Conservation (phyloP, 1,284 basidiomycete genomes). For the Waitea zeae region DNA sequence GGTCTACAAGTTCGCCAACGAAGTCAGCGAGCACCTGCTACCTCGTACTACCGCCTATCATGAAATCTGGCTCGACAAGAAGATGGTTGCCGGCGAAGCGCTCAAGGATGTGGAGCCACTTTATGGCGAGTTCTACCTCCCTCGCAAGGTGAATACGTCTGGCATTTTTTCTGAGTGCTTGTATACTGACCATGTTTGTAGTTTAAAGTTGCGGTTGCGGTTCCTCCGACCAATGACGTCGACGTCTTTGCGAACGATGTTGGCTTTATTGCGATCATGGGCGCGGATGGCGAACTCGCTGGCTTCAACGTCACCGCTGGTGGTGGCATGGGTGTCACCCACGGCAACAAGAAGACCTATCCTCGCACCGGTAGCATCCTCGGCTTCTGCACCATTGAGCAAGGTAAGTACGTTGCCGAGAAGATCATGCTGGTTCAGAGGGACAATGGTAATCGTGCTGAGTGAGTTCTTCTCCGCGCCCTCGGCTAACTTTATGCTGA, state of each 20-base stretch:
- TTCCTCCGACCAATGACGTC: constrained; percentile 93
- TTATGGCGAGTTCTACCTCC: constrained; percentile 95
- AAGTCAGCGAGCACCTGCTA: constrained; percentile 75
- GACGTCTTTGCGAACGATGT: constrained; percentile 95
- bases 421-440: constrained; percentile 88
- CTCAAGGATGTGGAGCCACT: constrained; percentile 90
- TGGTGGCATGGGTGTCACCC: constrained; percentile 98
- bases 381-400: constrained; percentile 84
- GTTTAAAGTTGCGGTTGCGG: constrained; percentile 97
- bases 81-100: constrained; percentile 82
- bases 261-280: constrained; percentile 87
- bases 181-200: constrained; percentile 15
- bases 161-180: constrained; percentile 1
- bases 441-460: constrained; percentile 89
- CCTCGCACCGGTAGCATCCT: constrained; percentile 80
- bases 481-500: neutral
- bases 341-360: constrained; percentile 98
- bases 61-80: constrained; percentile 98
- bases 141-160: constrained; percentile 65
- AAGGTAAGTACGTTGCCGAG: constrained; percentile 80
- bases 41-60: constrained; percentile 92
- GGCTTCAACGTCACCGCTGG: constrained; percentile 88
- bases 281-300: constrained; percentile 49
- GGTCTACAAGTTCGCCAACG: constrained; percentile 78
- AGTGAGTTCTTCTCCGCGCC: constrained; percentile 30